Base-by-base conservation (phyloP, 1,284 basidiomycete genomes). In the Taiwanofungus camphoratus region DNA sequence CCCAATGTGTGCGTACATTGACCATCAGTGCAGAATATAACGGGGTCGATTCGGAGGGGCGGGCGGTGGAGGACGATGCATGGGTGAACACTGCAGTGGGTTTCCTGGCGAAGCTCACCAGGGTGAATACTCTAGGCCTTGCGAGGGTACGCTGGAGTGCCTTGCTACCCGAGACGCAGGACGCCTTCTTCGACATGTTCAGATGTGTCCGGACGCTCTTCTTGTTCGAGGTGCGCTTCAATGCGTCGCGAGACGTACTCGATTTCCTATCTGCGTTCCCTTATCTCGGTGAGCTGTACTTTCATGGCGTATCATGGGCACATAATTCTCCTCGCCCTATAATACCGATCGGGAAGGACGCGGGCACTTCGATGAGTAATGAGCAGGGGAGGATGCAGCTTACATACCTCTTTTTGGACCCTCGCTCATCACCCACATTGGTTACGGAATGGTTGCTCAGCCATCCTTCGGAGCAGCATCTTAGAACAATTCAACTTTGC, bases 271-370 rank as follows among this genome's bases (percentile, higher is more conserved):
- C 53, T 21, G 53, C 52, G 15, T 60, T 62, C 53, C 58, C 60
- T 12, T 48, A 45, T 27, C 54, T 62, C 36, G 42, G 43, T 18
- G 58, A 60, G 46, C 57, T 62, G 33, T 62, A 60, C 51, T 62
- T 62, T 51, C 58, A 62, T 40, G 58, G 54, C 23, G 60, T 62
- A 13, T 60, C 60, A n/a, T 62, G 60, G 60, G 46, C 48, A 33
- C 41, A 48, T 37, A 57, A 62, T 43, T 54, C 56, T 13, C 48
- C 52, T 4, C 37, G 51, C 7, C 52, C 52, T 7, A 41, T 51
- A 39, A 42, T 45, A 15, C 36, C 41, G 18, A 29, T 30, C 19
- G 26, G 20, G 22, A 21, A 19, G n/a, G 24, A 31, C 18, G 11
- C 1, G 31, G 9, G 11, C 19, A 22, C 33, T 3, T 22, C 19